Base-by-base conservation (phyloP, 768 basidiomycete species). In the Polyporus arcularius region DNA sequence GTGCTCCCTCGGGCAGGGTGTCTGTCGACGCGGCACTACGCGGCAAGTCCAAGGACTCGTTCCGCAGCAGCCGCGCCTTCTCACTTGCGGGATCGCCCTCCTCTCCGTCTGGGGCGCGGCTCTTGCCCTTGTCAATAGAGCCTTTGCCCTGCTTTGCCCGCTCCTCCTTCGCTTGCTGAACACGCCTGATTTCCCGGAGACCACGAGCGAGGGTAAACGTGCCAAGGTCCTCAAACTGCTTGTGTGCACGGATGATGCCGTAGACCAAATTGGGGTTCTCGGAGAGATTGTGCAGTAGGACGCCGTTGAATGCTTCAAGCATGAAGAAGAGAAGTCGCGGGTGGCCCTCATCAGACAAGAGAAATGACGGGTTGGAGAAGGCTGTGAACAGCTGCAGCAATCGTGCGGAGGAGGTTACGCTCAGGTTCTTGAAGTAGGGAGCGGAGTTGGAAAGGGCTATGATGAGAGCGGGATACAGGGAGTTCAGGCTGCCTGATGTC, bases 281-380 rank as follows among this genome's bases (percentile, higher is more conserved):
- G 43, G 83, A 79, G 14, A 94, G 79, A 65, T 93, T 86, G 67
- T 90, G 81, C 42, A 88, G 81, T 52, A 97, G 82, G 58, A 97
- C 80, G 4, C 87, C 83, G 72, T 95, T 97, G 78, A 99, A 94
- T 2, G 89, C 85, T 72, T 99, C 97, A 46, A 98, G 81, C 92
- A 95, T 88, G 72, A 94, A 97, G 75, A 92, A 98, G 35, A 98
- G 81, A 32, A 98, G 76, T 62, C 97, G 78, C 1, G 97, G 97
- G 70, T 98, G 94, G 7, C 96, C 94, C 74, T 98, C 97, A 63
- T 98, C 97, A 3, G 92, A 88, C 18, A 99, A 76, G 38, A 98
- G 76, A 73, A 98, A 98, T 2, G 86, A 76, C 0, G 97, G 92
- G 60, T 89, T 92, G 5, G 94, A 88, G 71, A 99, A 96, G 0